These are phyloP conservation scores for Saccharomycodes ludwigii DNA, from an alignment of 805 yeast genomes.

Conservation along the genomic window DNA sequence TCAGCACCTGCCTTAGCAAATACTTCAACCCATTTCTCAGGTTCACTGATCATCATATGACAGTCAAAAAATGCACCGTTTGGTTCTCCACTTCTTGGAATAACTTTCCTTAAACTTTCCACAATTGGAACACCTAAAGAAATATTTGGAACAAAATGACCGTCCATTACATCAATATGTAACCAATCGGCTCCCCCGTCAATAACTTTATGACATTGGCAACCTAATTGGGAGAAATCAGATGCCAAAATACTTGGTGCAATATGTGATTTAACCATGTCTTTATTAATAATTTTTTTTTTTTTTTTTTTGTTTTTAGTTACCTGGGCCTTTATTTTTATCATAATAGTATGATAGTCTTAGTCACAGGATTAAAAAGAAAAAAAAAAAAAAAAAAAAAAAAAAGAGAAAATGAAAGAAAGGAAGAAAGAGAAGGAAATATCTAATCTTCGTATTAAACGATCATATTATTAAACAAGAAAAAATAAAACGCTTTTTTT, in stretches of 20 bases:
- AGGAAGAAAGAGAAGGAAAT: too few relatives aligned
- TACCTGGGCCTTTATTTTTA: background rate
- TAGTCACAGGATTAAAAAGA: too few relatives aligned
- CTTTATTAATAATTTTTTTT: background rate
- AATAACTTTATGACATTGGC: slow-evolving; percentile 74
- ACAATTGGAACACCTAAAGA: slow-evolving; percentile 90
- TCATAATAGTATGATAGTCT: background rate
- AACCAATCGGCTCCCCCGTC: slow-evolving; percentile 89
- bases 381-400: too few relatives aligned
- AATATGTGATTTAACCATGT: slow-evolving; percentile 68
- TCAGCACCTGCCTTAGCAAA: slow-evolving; percentile 92
- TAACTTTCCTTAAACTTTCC: slow-evolving; percentile 56
- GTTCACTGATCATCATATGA: slow-evolving; percentile 94
- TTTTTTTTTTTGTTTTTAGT: background rate
- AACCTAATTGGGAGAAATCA: slow-evolving; percentile 80
- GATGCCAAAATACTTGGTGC: slow-evolving; percentile 94
- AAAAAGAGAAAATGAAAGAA: too few relatives aligned
- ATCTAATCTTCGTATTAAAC: too few relatives aligned
- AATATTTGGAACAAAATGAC: slow-evolving; percentile 94
- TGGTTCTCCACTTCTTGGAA: slow-evolving; percentile 50
- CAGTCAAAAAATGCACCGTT: slow-evolving; percentile 62
- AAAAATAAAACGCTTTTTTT: too few relatives aligned
- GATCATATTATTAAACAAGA: too few relatives aligned
- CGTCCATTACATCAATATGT: slow-evolving; percentile 98
- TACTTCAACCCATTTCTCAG: slow-evolving; percentile 88